These are phyloP conservation scores for Amanita polypyramis DNA, from an alignment of 768 basidiomycete genomes.

Conservation along the genomic window DNA sequence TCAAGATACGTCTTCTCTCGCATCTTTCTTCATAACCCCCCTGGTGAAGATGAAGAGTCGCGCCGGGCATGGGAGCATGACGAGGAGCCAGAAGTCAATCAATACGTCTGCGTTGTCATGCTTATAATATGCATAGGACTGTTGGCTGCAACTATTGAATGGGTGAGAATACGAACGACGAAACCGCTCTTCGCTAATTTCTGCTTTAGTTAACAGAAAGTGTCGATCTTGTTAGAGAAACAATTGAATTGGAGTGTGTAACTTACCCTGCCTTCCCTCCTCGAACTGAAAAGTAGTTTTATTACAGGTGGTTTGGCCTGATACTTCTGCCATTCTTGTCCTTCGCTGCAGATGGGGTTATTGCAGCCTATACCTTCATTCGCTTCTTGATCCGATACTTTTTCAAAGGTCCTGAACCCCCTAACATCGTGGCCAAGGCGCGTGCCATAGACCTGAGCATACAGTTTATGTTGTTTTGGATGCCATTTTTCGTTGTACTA, in stretches of 20 bases:
- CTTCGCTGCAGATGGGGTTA: conserved; percentile 59
- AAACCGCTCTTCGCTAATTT: conserved; percentile 8
- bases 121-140: conserved; percentile 43
- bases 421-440: conserved; percentile 51
- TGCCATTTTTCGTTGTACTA: conserved; percentile 58
- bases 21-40: conserved; percentile 62
- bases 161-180: conserved; percentile 26
- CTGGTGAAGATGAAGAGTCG: conserved; percentile 30
- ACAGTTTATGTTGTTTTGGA: conserved; percentile 73
- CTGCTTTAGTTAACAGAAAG: conserved; percentile 47
- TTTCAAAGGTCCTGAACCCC: conserved; percentile 30
- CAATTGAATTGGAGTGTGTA: conserved; percentile 44
- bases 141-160: conserved; percentile 65
- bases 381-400: conserved; percentile 31
- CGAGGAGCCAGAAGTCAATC: conserved; percentile 49
- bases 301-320: conserved; percentile 58
- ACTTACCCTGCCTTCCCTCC: not conserved
- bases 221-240: conserved; percentile 41
- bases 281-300: conserved; percentile 2
- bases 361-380: conserved; percentile 49
- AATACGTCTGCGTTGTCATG: conserved; percentile 48
- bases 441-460: conserved; percentile 70
- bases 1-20: conserved; percentile 55
- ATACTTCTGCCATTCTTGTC: conserved; percentile 64
- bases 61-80: conserved; percentile 30